Conservation (phyloP, 2,329 filamentous ascomycete species). For the Aspergillus latus region DNA sequence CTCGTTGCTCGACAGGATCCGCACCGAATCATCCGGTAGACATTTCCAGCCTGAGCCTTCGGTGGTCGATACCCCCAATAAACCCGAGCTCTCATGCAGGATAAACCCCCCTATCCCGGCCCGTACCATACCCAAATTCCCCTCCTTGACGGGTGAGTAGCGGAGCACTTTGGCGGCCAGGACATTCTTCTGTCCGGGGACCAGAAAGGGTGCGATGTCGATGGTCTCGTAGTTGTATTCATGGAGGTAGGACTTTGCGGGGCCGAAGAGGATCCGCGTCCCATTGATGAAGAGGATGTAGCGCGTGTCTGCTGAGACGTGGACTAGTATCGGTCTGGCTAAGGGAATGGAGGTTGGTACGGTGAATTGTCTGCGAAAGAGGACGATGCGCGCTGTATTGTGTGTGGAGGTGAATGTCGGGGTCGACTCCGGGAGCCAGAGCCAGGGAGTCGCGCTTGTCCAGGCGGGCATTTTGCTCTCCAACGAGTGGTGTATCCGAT, state of each 20-base stretch:
- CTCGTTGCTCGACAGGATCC: not conserved
- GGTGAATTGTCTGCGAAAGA: constrained; percentile 10
- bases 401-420: not conserved
- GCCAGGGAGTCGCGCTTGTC: not conserved
- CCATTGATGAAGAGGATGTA: constrained; percentile 15
- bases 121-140: constrained; percentile 6
- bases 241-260: constrained; percentile 5
- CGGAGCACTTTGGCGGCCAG: constrained; percentile 9
- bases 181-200: not conserved
- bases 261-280: constrained; percentile 3
- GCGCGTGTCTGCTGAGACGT: constrained; percentile 14
- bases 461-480: not conserved
- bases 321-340: not conserved
- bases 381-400: constrained; percentile 4
- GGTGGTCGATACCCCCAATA: not conserved
- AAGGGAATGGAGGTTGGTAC: not conserved
- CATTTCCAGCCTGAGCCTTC: not conserved
- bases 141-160: constrained; percentile 1
- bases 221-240: constrained; percentile 14
- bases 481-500: not conserved
- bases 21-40: not conserved
- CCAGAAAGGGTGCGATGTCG: constrained; percentile 4
- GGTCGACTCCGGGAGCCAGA: not conserved
- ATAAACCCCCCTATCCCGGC: constrained; percentile 8
- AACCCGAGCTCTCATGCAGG: not conserved